Base-by-base conservation (phyloP, 495 filamentous ascomycete species). In the Beverwykella pulmonaria region DNA sequence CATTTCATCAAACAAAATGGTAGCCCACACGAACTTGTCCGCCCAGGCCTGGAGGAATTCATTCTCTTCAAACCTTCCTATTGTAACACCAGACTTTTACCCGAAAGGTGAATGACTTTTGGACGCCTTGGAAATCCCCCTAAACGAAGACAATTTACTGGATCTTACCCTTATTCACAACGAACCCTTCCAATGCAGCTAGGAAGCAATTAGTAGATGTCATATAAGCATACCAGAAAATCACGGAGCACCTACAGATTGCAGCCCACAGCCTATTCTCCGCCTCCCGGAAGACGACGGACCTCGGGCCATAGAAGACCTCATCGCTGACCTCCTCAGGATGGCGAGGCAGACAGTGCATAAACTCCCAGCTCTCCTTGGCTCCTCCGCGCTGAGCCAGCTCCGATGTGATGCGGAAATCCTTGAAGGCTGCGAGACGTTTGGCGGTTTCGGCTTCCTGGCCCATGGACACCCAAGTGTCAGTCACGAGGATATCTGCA, bases 391-490 rank as follows among this genome's bases (percentile, higher is more conserved):
- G 82, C 78, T 88, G 82, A 1, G 92, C 94, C 36, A 98, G 78
- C 52, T 91, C 89, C 14, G 84, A 78, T 2, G 92, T 96, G 68
- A 98, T 88, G 75, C 97, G 93, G 77, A 91, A 98, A 32, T 93
- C 92, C 29, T 83, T 82, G 72, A 98, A 98, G 27, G 87, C 91
- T 77, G 87, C 85, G 64, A 97, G 71, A 61, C 90, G 81, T 79
- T 88, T 86, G 59, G 84, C 81, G 32, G 86, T 80, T 79, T 97
- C 92, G 49, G 82, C 86, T 78, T 98, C 94, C 80, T 97, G 92
- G 44, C 94, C 94, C 94, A 97, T 97, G 0, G 91, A 95, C 12
- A 96, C 83, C 93, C 93, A 98, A 9, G 94, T 98, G 72, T 98
- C 94, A 0, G 94, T 98, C 0, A 98, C 90, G 20, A 98, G 79